Evolutionary conservation across 805 yeast species (phyloP).

Genomic region (Hanseniaspora taiwanica): DNA sequence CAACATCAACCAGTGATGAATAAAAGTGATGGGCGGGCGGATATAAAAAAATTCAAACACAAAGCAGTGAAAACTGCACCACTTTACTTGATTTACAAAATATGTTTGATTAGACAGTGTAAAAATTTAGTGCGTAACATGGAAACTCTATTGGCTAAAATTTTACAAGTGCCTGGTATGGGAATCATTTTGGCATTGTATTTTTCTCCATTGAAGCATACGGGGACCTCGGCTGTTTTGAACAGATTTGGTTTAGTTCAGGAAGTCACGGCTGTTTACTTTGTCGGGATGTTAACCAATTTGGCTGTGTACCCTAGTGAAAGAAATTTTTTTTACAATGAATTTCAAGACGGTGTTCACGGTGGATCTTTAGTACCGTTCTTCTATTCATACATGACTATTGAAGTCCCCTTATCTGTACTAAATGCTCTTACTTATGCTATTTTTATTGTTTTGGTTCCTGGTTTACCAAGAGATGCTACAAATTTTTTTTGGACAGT

Average conservation of each 20-base stretch:
- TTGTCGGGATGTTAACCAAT: conserved; percentile 69
- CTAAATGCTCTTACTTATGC: conserved; percentile 43
- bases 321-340: conserved; percentile 64
- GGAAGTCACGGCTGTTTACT: conserved; percentile 58
- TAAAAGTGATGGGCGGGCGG: neutral
- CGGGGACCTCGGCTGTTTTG: conserved; percentile 34
- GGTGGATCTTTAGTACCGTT: conserved; percentile 41
- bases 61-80: conserved; percentile 5
- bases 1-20: neutral
- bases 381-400: conserved; percentile 26
- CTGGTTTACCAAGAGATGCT: conserved; percentile 60
- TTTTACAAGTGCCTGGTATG: conserved; percentile 49
- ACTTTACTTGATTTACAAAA: conserved; percentile 23
- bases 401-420: conserved; percentile 19
- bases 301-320: conserved; percentile 64
- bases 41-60: no score
- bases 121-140: conserved; percentile 32
- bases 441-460: conserved; percentile 48
- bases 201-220: conserved; percentile 44
- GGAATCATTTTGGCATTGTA: conserved; percentile 55
- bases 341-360: conserved; percentile 59
- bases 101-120: conserved; percentile 26
- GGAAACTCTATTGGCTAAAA: conserved; percentile 51
- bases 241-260: conserved; percentile 68
- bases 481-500: conserved; percentile 54